phyloP scores from a whole-genome alignment of 2,329 filamentous ascomycete species.

The Coniochaeta hoffmannii region DNA sequence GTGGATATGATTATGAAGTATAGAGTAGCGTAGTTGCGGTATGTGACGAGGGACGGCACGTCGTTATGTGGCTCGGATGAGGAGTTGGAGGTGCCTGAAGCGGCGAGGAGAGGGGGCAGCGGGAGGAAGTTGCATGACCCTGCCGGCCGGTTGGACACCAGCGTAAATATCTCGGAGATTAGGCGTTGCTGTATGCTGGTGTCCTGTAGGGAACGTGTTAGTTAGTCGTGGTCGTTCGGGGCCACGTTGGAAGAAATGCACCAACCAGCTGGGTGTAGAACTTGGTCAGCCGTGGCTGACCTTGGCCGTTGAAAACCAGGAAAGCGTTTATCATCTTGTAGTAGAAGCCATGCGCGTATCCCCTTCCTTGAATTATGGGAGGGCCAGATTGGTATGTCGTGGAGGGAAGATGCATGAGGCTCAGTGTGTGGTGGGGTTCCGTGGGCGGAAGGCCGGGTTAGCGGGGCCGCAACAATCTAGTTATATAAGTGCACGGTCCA shows the following conservation, averaged over 20 bases:
- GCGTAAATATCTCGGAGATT: conserved; percentile 93
- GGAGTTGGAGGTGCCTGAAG: conserved; percentile 54
- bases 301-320: conserved; percentile 96
- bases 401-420: not conserved
- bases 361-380: not conserved
- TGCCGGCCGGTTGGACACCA: conserved; percentile 85
- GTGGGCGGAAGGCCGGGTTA: not conserved
- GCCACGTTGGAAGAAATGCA: not conserved
- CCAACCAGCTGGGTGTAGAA: conserved; percentile 93
- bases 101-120: conserved; percentile 57
- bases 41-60: conserved; percentile 89
- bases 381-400: not conserved
- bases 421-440: not conserved
- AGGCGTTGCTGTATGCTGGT: conserved; percentile 95
- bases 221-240: not conserved
- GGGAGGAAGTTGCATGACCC: conserved; percentile 97
- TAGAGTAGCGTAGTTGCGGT: conserved; percentile 95
- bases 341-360: not conserved
- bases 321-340: conserved; percentile 90
- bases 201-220: conserved; percentile 52
- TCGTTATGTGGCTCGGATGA: conserved; percentile 71
- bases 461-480: not conserved
- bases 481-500: not conserved
- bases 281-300: conserved; percentile 92
- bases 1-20: conserved; percentile 99